Conservation (phyloP, 2,329 filamentous ascomycete species). For the Calonectria pteridis region DNA sequence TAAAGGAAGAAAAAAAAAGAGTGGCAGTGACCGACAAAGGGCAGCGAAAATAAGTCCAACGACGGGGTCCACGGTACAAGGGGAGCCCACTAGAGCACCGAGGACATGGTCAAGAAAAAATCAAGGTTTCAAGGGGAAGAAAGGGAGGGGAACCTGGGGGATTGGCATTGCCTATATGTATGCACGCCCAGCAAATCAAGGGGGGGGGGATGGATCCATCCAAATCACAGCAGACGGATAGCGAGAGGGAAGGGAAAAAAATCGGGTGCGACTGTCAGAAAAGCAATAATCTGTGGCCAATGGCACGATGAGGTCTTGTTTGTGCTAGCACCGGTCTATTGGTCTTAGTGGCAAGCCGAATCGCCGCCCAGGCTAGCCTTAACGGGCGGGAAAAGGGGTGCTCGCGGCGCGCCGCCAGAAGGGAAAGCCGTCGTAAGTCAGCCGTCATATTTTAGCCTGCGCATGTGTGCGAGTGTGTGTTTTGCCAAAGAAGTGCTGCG, state of each 20-base stretch:
- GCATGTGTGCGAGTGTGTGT: too few species aligned
- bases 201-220: neutral
- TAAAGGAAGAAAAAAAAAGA: neutral
- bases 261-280: slow-evolving; percentile 3
- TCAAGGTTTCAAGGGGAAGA: neutral
- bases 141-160: neutral
- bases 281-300: neutral
- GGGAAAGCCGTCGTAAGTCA: neutral
- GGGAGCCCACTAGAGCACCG: neutral
- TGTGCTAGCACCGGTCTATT: slow-evolving; percentile 1
- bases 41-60: neutral
- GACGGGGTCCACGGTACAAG: neutral
- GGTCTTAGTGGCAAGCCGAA: neutral
- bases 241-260: neutral
- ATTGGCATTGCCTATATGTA: neutral
- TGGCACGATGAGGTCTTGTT: neutral
- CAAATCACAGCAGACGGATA: neutral
- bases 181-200: neutral
- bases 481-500: too few species aligned
- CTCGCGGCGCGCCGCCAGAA: too few species aligned
- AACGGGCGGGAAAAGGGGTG: slow-evolving; percentile 2
- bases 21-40: neutral
- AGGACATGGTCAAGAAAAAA: neutral
- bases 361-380: neutral
- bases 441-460: neutral